Percentiles rank a stretch among this genome's conserved stretches.
phyloP scores from a whole-genome alignment of 805 yeast species.

The Hermanozyma aechmeae region DNA sequence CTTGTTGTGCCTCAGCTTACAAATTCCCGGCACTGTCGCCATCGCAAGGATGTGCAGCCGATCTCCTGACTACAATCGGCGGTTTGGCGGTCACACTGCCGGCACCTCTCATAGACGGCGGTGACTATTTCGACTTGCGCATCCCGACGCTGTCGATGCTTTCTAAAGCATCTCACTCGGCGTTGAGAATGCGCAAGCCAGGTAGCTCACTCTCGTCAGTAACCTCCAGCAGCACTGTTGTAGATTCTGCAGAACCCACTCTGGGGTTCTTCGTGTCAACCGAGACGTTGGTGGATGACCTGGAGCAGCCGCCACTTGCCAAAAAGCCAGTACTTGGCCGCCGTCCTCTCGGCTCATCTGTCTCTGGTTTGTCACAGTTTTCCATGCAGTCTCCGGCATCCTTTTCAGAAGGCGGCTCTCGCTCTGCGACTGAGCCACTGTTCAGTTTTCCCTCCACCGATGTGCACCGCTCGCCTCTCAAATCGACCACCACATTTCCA shows the following conservation, averaged over 20 bases:
- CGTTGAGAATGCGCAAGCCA: constrained; percentile 16
- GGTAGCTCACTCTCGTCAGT: constrained; percentile 6
- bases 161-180: constrained; percentile 17
- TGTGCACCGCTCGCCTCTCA: no score
- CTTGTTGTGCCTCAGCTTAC: constrained; percentile 7
- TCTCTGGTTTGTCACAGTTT: constrained; percentile 2
- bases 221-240: constrained; percentile 4
- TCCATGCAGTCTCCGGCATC: neutral
- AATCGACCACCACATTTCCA: no score
- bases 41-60: constrained; percentile 1
- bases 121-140: constrained; percentile 2
- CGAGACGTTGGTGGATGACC: constrained; percentile 24
- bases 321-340: constrained; percentile 8
- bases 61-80: neutral
- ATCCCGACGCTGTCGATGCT: neutral
- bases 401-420: neutral
- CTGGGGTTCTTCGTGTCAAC: constrained; percentile 12
- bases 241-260: constrained; percentile 1
- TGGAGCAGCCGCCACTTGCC: neutral
- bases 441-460: constrained; percentile 5
- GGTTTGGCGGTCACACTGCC: neutral
- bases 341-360: constrained; percentile 4
- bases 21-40: constrained; percentile 6
- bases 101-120: neutral
- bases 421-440: neutral